Evolutionary conservation across 2,329 filamentous ascomycete genomes (phyloP).

Genomic region (Aspergillus transmontanensis): DNA sequence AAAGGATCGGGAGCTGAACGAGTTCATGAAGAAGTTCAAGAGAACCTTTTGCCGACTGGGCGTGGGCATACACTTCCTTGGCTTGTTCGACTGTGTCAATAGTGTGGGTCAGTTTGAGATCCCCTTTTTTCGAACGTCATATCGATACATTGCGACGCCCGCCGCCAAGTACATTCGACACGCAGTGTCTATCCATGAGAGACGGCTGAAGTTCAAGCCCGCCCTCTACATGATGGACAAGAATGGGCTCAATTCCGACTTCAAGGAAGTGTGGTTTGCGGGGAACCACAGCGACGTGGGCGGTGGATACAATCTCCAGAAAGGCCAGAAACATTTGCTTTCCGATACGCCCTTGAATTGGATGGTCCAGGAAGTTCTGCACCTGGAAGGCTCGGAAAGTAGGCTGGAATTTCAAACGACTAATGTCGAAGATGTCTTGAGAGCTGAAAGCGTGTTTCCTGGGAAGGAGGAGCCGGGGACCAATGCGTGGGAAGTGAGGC

Average conservation of each 20-base stretch:
- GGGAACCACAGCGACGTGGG: slow-evolving; percentile 59
- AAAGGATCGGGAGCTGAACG: slow-evolving; percentile 20
- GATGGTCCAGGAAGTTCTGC: slow-evolving; percentile 54
- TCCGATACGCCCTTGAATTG: slow-evolving; percentile 56
- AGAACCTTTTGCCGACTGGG: slow-evolving; percentile 52
- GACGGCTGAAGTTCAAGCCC: slow-evolving; percentile 59
- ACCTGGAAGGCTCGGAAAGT: slow-evolving; percentile 24
- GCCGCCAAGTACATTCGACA: slow-evolving; percentile 54
- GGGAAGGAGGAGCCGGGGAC: slow-evolving; percentile 19
- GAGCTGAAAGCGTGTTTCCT: slow-evolving; percentile 12
- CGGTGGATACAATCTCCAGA: slow-evolving; percentile 52
- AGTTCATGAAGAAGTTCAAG: slow-evolving; percentile 48
- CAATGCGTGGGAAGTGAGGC: slow-evolving; percentile 14
- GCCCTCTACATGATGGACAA: slow-evolving; percentile 44
- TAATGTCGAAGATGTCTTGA: slow-evolving; percentile 17
- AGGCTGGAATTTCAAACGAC: slow-evolving; percentile 24
- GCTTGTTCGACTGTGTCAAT: slow-evolving; percentile 59
- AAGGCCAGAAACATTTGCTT: slow-evolving; percentile 35
- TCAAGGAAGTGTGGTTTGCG: slow-evolving; percentile 60
- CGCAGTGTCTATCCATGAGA: slow-evolving; percentile 57
- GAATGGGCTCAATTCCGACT: slow-evolving; percentile 39
- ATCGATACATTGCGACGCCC: slow-evolving; percentile 40
- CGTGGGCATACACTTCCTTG: slow-evolving; percentile 56
- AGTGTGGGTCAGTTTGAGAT: slow-evolving; percentile 40
- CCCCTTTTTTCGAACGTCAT: slow-evolving; percentile 33